Evolutionary conservation across 1,284 basidiomycete species (phyloP).

Genomic region (Ustilago esculenta): DNA sequence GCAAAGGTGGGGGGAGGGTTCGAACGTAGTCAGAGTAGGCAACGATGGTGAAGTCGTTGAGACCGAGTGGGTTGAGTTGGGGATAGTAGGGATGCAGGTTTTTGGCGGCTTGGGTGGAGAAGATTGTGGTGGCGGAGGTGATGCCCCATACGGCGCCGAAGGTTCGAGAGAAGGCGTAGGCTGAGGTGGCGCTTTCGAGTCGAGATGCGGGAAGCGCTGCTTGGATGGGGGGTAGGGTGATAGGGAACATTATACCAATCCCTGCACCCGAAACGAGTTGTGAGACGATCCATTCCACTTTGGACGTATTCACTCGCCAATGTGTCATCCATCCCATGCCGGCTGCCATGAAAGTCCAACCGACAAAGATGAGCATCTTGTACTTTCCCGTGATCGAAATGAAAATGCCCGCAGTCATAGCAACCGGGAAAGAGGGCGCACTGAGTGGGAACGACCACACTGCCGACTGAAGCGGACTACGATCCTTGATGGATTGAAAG

Average conservation of each 20-base stretch:
- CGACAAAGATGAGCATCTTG: conserved; percentile 64
- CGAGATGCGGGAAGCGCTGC: conserved; percentile 31
- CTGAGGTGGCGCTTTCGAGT: conserved; percentile 40
- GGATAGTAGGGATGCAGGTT: conserved; percentile 10
- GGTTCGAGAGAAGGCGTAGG: conserved; percentile 46
- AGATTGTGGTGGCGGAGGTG: conserved; percentile 44
- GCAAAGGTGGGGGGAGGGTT: conserved; percentile 19
- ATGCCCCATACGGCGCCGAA: conserved; percentile 55
- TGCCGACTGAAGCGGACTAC: conserved; percentile 69
- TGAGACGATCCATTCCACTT: conserved; percentile 65
- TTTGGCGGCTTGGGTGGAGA: conserved; percentile 28
- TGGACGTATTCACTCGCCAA: conserved; percentile 64
- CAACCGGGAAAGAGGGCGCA: conserved; percentile 38
- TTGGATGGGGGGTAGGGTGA: conserved; percentile 51
- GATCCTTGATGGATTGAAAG: conserved; percentile 71
- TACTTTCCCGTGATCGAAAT: conserved; percentile 61
- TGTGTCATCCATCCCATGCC: conserved; percentile 65
- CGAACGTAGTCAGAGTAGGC: conserved; percentile 21
- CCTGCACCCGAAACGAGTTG: conserved; percentile 54
- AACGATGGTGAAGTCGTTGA: conserved; percentile 35
- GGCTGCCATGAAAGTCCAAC: conserved; percentile 52
- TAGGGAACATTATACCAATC: conserved; percentile 44
- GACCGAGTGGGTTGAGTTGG: conserved; percentile 25
- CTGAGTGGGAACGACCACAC: conserved; percentile 68
- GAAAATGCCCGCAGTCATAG: conserved; percentile 45